Conservation (phyloP, 305 asterid genomes). For the Euphrasia arctica region DNA sequence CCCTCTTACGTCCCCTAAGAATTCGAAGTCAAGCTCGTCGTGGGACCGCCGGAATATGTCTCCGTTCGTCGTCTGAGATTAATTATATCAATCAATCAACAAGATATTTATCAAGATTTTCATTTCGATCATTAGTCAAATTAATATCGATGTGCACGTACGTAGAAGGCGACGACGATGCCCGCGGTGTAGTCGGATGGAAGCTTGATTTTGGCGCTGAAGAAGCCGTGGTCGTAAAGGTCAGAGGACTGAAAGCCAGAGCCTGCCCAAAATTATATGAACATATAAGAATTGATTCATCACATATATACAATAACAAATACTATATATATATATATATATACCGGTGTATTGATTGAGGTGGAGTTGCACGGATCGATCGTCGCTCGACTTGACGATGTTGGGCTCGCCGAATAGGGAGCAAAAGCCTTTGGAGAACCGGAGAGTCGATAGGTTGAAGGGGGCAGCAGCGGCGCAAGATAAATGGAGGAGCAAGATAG, state of each 20-base stretch:
- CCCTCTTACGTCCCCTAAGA: constrained; percentile 77
- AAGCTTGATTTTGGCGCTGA: constrained; percentile 84
- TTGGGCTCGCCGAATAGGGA: not conserved
- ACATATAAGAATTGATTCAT: not conserved
- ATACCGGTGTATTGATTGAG: not conserved
- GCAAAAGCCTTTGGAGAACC: not conserved
- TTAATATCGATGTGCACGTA: constrained; percentile 19
- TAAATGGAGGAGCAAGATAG: not conserved
- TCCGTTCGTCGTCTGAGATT: constrained; percentile 63
- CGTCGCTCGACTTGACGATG: not conserved
- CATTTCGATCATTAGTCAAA: not conserved
- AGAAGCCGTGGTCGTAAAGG: constrained; percentile 77
- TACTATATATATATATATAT: no score
- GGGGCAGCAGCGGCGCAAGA: not conserved
- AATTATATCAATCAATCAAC: not conserved
- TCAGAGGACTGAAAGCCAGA: constrained; percentile 89
- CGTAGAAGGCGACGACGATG: constrained; percentile 73
- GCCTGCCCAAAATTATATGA: constrained; percentile 37
- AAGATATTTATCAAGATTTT: not conserved
- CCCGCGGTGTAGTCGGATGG: constrained; percentile 84
- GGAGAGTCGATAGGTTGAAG: not conserved
- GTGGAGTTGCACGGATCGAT: not conserved
- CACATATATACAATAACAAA: not conserved
- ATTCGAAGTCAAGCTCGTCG: constrained; percentile 90
- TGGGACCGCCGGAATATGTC: constrained; percentile 64